Evolutionary conservation across 2,329 filamentous ascomycete genomes (phyloP).

Genomic region (Cladosporium halotolerans): DNA sequence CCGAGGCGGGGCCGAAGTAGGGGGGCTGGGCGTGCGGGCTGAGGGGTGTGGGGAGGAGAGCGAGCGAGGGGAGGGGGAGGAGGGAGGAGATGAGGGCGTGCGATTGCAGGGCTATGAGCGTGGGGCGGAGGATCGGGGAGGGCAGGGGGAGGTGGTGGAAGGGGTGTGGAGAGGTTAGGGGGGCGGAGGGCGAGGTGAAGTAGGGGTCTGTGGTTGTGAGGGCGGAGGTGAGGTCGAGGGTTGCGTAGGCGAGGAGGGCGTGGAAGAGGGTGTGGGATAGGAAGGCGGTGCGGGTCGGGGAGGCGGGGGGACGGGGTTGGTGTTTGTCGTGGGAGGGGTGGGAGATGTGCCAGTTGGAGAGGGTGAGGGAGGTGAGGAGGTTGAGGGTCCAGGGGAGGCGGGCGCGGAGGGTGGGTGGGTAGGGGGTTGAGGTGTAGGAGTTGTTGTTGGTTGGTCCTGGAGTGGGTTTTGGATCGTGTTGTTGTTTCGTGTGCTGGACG

Average conservation of each 20-base stretch:
- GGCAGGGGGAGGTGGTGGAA: conserved; percentile 12
- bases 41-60: conserved; percentile 17
- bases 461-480: not conserved
- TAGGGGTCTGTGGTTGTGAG: conserved; percentile 21
- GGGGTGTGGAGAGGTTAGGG: conserved; percentile 16
- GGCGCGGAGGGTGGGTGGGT: conserved; percentile 16
- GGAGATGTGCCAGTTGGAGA: conserved; percentile 25
- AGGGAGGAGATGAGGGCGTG: conserved; percentile 24
- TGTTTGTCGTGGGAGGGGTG: conserved; percentile 18
- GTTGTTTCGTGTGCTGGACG: not conserved
- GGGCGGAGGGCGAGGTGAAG: conserved; percentile 17
- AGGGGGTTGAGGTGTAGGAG: conserved; percentile 6
- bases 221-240: conserved; percentile 23
- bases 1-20: conserved; percentile 23
- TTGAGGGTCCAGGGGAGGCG: conserved; percentile 24
- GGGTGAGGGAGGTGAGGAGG: conserved; percentile 20
- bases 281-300: conserved; percentile 14
- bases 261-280: conserved; percentile 14
- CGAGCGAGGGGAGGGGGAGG: conserved; percentile 20
- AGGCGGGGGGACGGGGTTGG: conserved; percentile 19
- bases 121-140: conserved; percentile 17
- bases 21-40: conserved; percentile 26
- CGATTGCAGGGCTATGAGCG: conserved; percentile 22
- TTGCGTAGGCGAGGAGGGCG: conserved; percentile 20
- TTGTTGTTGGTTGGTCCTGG: conserved; percentile 8